phyloP scores from a whole-genome alignment of 805 yeast species.

The Tetrapisispora namnaoensis region DNA sequence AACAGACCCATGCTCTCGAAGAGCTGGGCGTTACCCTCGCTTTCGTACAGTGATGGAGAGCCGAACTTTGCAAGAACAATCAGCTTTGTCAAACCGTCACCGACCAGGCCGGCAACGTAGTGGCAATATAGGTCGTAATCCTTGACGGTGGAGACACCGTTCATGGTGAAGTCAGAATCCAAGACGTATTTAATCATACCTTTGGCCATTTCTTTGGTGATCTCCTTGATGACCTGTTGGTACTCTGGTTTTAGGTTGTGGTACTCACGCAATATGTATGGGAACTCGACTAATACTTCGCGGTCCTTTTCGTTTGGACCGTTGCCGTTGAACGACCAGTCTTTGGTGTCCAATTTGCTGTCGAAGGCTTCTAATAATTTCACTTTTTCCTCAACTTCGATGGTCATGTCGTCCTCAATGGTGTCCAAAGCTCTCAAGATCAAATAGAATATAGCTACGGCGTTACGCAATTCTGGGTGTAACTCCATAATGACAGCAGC shows the following conservation, averaged over 20 bases:
- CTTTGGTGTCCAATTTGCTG: conserved; percentile 48
- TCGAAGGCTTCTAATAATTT: conserved; percentile 65
- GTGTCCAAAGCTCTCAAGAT: conserved; percentile 89
- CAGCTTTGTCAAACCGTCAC: conserved; percentile 86
- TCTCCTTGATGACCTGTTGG: conserved; percentile 68
- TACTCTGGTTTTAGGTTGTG: conserved; percentile 66
- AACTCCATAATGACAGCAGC: conserved; percentile 89
- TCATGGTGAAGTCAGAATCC: conserved; percentile 66
- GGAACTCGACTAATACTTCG: conserved; percentile 68
- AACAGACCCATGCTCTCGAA: conserved; percentile 90
- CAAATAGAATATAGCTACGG: conserved; percentile 74
- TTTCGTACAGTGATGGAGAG: conserved; percentile 38
- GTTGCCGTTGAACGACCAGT: conserved; percentile 76
- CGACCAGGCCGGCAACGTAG: conserved; percentile 96
- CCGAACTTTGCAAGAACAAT: conserved; percentile 70
- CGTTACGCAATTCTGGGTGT: conserved; percentile 79
- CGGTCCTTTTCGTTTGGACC: conserved; percentile 76
- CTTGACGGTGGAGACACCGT: conserved; percentile 66
- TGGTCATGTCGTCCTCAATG: conserved; percentile 90
- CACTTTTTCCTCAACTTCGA: conserved; percentile 60
- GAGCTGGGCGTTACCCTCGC: conserved; percentile 35
- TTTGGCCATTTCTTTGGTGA: conserved; percentile 82
- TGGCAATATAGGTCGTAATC: conserved; percentile 92
- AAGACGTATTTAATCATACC: conserved; percentile 95
- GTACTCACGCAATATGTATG: conserved; percentile 56